These are phyloP conservation scores for Boletellus emodensis DNA, from an alignment of 768 basidiomycete species.

Conservation along the genomic window DNA sequence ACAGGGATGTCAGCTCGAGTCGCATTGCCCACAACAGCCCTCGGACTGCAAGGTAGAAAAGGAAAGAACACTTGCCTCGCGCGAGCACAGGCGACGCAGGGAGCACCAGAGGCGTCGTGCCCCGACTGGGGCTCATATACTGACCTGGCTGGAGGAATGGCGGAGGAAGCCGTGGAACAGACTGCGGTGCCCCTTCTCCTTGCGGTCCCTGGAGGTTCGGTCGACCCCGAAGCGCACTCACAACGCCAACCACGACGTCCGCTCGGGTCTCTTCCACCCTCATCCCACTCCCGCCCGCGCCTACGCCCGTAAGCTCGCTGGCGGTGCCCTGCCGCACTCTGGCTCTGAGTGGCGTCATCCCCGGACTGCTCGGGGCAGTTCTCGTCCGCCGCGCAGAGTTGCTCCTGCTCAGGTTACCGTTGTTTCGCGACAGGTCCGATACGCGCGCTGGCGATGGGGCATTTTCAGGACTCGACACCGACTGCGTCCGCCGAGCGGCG, in stretches of 20 bases:
- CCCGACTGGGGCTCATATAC: neutral
- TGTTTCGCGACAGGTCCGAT: constrained; percentile 34
- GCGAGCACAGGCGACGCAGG: neutral
- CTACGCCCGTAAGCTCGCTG: neutral
- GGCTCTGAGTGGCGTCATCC: neutral
- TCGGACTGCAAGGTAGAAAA: neutral
- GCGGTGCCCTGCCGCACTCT: constrained; percentile 4
- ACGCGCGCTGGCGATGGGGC: constrained; percentile 14
- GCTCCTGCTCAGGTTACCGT: constrained; percentile 28
- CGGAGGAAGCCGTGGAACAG: neutral
- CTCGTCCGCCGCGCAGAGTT: neutral
- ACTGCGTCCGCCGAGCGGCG: constrained; percentile 18
- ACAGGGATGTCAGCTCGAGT: neutral
- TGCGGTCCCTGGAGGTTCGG: constrained; percentile 8
- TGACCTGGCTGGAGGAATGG: neutral
- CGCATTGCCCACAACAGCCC: neutral
- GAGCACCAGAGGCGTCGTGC: neutral
- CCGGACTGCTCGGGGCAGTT: constrained; percentile 7
- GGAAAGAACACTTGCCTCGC: constrained; percentile 4
- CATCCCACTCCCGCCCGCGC: constrained; percentile 1
- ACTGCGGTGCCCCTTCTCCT: neutral
- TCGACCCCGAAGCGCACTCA: constrained; percentile 17
- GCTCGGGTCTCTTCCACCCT: constrained; percentile 42
- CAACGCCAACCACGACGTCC: neutral
- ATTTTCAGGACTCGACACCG: constrained; percentile 15